phyloP scores from a whole-genome alignment of 306 rosid species.

The Pueraria montana region DNA sequence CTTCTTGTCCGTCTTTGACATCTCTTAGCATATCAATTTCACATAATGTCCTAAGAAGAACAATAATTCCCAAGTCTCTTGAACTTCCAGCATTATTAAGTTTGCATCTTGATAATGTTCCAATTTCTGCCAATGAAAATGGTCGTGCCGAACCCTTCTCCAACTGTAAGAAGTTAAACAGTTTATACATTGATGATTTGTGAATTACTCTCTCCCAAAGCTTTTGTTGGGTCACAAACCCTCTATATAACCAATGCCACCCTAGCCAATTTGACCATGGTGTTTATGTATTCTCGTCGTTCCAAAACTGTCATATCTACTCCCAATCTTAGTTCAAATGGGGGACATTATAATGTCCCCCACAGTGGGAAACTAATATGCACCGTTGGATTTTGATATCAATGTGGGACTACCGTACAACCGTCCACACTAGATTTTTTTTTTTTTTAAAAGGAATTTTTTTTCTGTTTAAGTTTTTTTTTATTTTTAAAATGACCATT shows the following conservation, averaged over 20 bases:
- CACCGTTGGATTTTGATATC: too few species aligned
- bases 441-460: too few species aligned
- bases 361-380: too few species aligned
- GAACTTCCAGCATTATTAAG: constrained; percentile 21
- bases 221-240: not conserved
- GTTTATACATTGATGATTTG: not conserved
- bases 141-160: constrained; percentile 44
- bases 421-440: too few species aligned
- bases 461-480: too few species aligned
- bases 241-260: constrained; percentile 22
- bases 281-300: not conserved
- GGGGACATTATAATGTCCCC: too few species aligned
- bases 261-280: constrained; percentile 22
- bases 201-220: not conserved
- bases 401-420: too few species aligned
- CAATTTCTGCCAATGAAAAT: not conserved
- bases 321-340: constrained; percentile 20
- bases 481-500: too few species aligned
- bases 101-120: constrained; percentile 21
- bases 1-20: constrained; percentile 27
- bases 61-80: constrained; percentile 5
- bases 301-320: constrained; percentile 18
- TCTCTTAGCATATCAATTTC: constrained; percentile 28
- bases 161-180: not conserved
- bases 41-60: not conserved